These are phyloP conservation scores for Xylariaceae sp. DNA, from an alignment of 2,329 filamentous ascomycete species.

Conservation along the genomic window DNA sequence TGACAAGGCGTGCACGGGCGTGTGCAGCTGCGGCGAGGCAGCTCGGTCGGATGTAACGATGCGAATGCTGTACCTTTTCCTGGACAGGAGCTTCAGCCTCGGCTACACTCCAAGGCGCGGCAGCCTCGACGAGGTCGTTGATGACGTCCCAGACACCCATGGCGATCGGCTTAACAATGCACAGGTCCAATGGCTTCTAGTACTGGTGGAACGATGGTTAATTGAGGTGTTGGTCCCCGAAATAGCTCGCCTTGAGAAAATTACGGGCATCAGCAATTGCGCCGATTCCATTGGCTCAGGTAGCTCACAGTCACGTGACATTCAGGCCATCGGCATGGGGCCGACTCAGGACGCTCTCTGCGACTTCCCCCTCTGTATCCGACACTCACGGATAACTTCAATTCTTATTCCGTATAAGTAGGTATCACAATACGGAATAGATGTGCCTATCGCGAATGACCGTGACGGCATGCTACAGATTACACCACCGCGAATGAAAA, in stretches of 20 bases:
- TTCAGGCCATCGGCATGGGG: conserved; percentile 9
- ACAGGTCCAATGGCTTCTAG: conserved; percentile 37
- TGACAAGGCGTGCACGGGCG: not conserved
- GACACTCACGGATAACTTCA: not conserved
- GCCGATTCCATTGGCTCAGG: conserved; percentile 42
- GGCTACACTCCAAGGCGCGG: conserved; percentile 58
- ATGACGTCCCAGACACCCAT: conserved; percentile 66
- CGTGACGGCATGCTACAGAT: too few relatives aligned
- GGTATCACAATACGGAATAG: not conserved
- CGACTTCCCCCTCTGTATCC: not conserved
- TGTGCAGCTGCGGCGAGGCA: not conserved
- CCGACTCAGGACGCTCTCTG: not conserved
- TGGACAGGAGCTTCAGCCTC: conserved; percentile 64
- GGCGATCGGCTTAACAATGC: conserved; percentile 38
- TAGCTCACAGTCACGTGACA: conserved; percentile 30
- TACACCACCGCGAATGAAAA: too few relatives aligned
- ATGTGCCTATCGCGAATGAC: too few relatives aligned
- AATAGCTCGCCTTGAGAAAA: conserved; percentile 31
- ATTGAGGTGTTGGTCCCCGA: conserved; percentile 28
- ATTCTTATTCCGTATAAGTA: not conserved
- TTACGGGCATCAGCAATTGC: conserved; percentile 47
- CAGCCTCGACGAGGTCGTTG: conserved; percentile 59
- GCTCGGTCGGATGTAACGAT: conserved; percentile 11
- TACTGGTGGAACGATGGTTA: conserved; percentile 32
- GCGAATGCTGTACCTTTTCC: conserved; percentile 45